phyloP scores from a whole-genome alignment of 768 basidiomycete species.

The Amanita subjunquillea region DNA sequence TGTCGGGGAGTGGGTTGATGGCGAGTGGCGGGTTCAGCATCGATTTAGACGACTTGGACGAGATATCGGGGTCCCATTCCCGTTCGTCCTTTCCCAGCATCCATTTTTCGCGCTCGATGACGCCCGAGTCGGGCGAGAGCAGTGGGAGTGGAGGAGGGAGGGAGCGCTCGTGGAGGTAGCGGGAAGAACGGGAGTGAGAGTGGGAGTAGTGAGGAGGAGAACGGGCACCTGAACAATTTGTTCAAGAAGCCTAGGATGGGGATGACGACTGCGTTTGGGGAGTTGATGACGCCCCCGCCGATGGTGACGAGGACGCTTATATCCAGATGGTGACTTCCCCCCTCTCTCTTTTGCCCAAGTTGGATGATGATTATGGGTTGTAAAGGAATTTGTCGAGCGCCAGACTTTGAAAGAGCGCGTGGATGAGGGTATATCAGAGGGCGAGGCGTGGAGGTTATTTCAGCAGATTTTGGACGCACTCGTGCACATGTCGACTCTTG shows the following conservation, averaged over 20 bases:
- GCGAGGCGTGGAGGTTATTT: conserved; percentile 85
- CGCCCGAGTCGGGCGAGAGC: conserved; percentile 19
- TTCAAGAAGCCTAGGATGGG: conserved; percentile 16
- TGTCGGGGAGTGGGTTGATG: conserved; percentile 14
- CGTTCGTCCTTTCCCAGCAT: conserved; percentile 74
- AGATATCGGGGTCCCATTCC: conserved; percentile 37
- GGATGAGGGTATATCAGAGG: conserved; percentile 71
- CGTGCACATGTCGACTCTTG: conserved; percentile 78
- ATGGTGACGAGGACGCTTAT: conserved; percentile 58
- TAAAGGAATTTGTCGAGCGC: conserved; percentile 79
- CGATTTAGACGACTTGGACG: conserved; percentile 53
- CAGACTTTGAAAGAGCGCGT: conserved; percentile 87
- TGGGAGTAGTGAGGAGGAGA: neutral
- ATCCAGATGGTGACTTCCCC: conserved; percentile 73
- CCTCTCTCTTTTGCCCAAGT: conserved; percentile 2
- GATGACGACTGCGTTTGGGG: conserved; percentile 1
- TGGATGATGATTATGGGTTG: neutral
- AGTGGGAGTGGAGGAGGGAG: conserved; percentile 14
- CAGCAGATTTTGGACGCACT: conserved; percentile 86
- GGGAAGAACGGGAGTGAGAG: neutral
- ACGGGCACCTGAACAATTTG: conserved; percentile 21
- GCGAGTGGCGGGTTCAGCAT: conserved; percentile 51
- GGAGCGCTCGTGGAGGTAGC: conserved; percentile 9
- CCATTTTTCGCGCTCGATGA: conserved; percentile 52
- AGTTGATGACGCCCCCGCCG: conserved; percentile 18